phyloP scores from a whole-genome alignment of 2,329 filamentous ascomycete genomes.

The Aspergillus fischeri region DNA sequence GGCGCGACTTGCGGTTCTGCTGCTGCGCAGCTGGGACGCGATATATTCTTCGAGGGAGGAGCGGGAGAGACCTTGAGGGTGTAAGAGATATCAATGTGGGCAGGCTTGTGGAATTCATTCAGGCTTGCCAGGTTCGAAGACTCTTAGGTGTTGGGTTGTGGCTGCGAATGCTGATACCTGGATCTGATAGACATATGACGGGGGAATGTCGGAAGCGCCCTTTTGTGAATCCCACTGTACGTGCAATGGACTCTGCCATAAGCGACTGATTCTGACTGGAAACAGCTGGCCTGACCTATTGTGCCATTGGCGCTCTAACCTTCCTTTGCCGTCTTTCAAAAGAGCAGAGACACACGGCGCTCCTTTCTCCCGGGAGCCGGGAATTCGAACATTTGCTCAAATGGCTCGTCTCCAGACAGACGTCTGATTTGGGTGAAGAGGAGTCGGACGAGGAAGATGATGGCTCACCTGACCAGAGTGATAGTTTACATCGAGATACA shows the following conservation, averaged over 20 bases:
- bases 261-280: conserved; percentile 12
- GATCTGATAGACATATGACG: conserved; percentile 66
- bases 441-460: conserved; percentile 44
- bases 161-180: conserved; percentile 22
- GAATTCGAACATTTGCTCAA: conserved; percentile 37
- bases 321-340: conserved; percentile 64
- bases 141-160: not conserved
- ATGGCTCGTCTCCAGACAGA: conserved; percentile 64
- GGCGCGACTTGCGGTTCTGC: conserved; percentile 80
- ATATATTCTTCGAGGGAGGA: conserved; percentile 70
- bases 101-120: conserved; percentile 65
- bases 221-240: conserved; percentile 79
- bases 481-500: conserved; percentile 1
- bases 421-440: conserved; percentile 50
- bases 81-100: conserved; percentile 72
- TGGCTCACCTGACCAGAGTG: conserved; percentile 8
- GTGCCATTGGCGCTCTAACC: conserved; percentile 71
- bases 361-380: conserved; percentile 24
- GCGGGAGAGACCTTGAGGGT: conserved; percentile 51
- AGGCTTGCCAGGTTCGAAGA: conserved; percentile 54
- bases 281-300: conserved; percentile 84
- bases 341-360: conserved; percentile 16
- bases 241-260: conserved; percentile 18
- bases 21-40: conserved; percentile 78
- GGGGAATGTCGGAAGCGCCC: conserved; percentile 73